phyloP scores from a whole-genome alignment of 768 basidiomycete genomes.

The Naganishia onofrii region DNA sequence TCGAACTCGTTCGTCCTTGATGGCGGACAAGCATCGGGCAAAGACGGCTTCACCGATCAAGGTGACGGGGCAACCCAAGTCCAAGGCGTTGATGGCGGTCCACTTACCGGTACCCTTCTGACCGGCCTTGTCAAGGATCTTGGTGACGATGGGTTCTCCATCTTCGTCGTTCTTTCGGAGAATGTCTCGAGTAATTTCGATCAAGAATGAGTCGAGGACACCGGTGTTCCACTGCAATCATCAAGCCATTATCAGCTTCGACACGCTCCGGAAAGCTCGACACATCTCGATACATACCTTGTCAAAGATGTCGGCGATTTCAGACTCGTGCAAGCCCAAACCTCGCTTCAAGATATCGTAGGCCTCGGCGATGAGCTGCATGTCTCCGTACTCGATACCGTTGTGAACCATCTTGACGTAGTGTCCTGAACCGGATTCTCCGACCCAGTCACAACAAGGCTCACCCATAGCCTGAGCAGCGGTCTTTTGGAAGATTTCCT shows the following conservation, averaged over 20 bases:
- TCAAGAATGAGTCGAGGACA: constrained; percentile 98
- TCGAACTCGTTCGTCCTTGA: constrained; percentile 91
- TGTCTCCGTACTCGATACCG: constrained; percentile 99
- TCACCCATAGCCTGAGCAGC: constrained; percentile 91
- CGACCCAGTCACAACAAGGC: constrained; percentile 99
- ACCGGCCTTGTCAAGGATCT: constrained; percentile 93
- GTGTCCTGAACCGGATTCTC: constrained; percentile 81
- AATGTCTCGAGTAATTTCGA: constrained; percentile 96
- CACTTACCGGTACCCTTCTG: constrained; percentile 99
- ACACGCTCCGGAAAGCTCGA: not conserved
- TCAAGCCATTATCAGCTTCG: too few species aligned
- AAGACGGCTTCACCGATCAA: constrained; percentile 99
- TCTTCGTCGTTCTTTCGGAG: constrained; percentile 96
- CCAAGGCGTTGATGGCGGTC: constrained; percentile 93
- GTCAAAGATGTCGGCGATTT: constrained; percentile 90
- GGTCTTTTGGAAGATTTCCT: constrained; percentile 97
- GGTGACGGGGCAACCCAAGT: constrained; percentile 78
- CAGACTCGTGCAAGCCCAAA: constrained; percentile 75
- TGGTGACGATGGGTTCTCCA: constrained; percentile 81
- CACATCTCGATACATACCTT: constrained; percentile 51
- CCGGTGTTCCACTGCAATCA: constrained; percentile 84
- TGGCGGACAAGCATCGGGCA: constrained; percentile 91
- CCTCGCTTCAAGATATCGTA: constrained; percentile 95
- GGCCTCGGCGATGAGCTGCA: constrained; percentile 98
- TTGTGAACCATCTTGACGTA: constrained; percentile 99